phyloP scores from a whole-genome alignment of 108 stramenopile species.

The Fragilaria crotonensis region DNA sequence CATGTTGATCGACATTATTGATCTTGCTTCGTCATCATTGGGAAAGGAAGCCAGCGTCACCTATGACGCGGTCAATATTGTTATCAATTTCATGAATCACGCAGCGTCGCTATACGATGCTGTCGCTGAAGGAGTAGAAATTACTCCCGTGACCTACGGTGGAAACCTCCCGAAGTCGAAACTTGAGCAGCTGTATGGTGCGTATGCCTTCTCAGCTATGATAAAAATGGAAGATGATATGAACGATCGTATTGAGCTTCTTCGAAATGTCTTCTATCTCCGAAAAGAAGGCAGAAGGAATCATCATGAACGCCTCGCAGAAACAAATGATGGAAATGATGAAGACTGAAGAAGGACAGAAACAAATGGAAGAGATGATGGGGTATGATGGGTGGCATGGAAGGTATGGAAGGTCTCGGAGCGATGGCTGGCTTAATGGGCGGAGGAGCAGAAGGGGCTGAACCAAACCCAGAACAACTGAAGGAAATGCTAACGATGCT shows the following conservation, averaged over 20 bases:
- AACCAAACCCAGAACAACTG: slow-evolving; percentile 56
- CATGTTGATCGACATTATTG: slow-evolving; percentile 86
- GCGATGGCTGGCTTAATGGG: slow-evolving; percentile 29
- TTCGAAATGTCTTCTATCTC: slow-evolving; percentile 74
- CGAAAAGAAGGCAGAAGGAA: slow-evolving; percentile 76
- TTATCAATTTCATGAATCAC: slow-evolving; percentile 83
- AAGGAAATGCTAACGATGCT: slow-evolving; percentile 57
- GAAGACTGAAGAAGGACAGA: slow-evolving; percentile 67
- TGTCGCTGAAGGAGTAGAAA: slow-evolving; percentile 66
- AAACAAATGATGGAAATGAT: slow-evolving; percentile 82
- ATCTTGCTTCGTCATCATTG: slow-evolving; percentile 72
- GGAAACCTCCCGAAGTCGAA: slow-evolving; percentile 65
- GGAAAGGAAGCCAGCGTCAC: slow-evolving; percentile 60
- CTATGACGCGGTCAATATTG: slow-evolving; percentile 68
- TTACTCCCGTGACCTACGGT: slow-evolving; percentile 79
- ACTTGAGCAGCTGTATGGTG: slow-evolving; percentile 75
- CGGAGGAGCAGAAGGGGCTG: slow-evolving; percentile 30
- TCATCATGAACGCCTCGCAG: slow-evolving; percentile 82
- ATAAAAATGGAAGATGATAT: slow-evolving; percentile 25
- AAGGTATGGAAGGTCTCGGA: slow-evolving; percentile 39
- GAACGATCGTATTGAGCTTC: slow-evolving; percentile 54
- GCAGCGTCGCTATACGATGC: slow-evolving; percentile 73
- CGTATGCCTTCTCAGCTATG: slow-evolving; percentile 67
- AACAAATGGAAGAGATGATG: slow-evolving; percentile 84
- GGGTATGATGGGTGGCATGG: slow-evolving; percentile 48